Evolutionary conservation across 176 grass and related monocot species (phyloP).

Genomic region (Oryza glaberrima): DNA sequence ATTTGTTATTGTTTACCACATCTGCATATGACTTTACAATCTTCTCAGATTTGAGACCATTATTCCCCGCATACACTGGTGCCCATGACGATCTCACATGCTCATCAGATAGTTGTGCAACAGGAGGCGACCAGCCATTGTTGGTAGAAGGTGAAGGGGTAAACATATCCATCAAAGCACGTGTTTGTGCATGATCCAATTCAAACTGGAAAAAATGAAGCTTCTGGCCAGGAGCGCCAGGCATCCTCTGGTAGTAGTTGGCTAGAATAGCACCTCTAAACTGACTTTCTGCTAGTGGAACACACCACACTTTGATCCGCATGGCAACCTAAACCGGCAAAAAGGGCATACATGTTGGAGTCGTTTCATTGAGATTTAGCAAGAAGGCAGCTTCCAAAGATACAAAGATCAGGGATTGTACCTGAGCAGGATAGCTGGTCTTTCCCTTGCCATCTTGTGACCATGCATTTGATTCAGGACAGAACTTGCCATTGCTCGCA

Average conservation of each 20-base stretch:
- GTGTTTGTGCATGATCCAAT: conserved; percentile 78
- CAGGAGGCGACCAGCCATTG: conserved; percentile 50
- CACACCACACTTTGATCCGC: conserved; percentile 52
- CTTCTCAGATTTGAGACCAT: conserved; percentile 34
- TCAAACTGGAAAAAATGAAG: conserved; percentile 78
- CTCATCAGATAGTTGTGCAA: conserved; percentile 18
- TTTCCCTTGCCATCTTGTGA: conserved; percentile 61
- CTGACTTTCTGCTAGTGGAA: conserved; percentile 60
- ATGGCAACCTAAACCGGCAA: conserved; percentile 68
- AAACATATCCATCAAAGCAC: conserved; percentile 67
- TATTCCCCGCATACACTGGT: conserved; percentile 7
- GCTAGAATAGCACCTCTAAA: conserved; percentile 71
- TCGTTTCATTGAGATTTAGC: conserved; percentile 32
- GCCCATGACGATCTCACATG: conserved; percentile 24
- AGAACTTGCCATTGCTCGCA: conserved; percentile 61
- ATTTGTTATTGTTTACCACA: conserved; percentile 39
- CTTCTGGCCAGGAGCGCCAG: conserved; percentile 37
- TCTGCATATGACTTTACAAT: conserved; percentile 50
- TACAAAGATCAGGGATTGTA: conserved; percentile 29
- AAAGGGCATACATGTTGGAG: conserved; percentile 15
- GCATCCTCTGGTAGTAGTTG: conserved; percentile 68
- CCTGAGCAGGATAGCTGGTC: conserved; percentile 84
- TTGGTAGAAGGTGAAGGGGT: conserved; percentile 48
- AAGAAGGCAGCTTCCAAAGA: conserved; percentile 27
- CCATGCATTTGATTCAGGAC: conserved; percentile 84